Conservation (phyloP, 2,329 filamentous ascomycete genomes). For the Calonectria naviculata region DNA sequence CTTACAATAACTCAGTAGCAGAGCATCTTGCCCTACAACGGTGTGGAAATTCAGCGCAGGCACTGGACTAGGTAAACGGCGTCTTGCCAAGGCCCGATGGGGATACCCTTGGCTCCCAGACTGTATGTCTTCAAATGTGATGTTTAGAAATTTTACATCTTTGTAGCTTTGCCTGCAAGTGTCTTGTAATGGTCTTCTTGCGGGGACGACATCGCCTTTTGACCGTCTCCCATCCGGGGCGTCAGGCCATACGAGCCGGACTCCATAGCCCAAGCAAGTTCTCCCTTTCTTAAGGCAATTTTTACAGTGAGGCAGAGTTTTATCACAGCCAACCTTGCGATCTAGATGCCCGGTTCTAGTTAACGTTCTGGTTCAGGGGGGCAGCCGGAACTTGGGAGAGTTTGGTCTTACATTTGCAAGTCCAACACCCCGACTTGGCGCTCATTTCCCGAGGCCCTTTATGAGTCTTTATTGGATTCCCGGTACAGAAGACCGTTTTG, state of each 20-base stretch:
- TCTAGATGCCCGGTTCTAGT: conserved; percentile 40
- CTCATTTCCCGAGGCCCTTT: not conserved
- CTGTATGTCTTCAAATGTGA: conserved; percentile 50
- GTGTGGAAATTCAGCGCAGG: conserved; percentile 24
- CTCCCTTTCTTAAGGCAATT: conserved; percentile 56
- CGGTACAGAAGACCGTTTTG: not conserved
- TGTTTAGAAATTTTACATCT: conserved; percentile 52
- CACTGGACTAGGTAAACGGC: not conserved
- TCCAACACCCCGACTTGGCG: conserved; percentile 25
- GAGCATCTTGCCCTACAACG: conserved; percentile 17
- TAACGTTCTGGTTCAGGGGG: not conserved
- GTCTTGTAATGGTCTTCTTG: not conserved
- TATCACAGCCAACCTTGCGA: conserved; percentile 61
- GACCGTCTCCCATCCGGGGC: conserved; percentile 55
- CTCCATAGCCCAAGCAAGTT: conserved; percentile 55
- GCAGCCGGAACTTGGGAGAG: not conserved
- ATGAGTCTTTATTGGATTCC: not conserved
- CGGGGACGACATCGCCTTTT: not conserved
- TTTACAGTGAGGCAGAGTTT: conserved; percentile 52
- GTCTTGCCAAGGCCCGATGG: not conserved
- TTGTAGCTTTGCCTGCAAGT: conserved; percentile 35
- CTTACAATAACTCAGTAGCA: conserved; percentile 37
- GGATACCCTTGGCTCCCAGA: not conserved
- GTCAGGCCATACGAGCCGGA: conserved; percentile 60
- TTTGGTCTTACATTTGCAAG: conserved; percentile 22